A percentile compares a stretch with the other conserved stretches of the same genome.
phyloP scores from a whole-genome alignment of 306 rosid genomes.

The Prunus armeniaca region DNA sequence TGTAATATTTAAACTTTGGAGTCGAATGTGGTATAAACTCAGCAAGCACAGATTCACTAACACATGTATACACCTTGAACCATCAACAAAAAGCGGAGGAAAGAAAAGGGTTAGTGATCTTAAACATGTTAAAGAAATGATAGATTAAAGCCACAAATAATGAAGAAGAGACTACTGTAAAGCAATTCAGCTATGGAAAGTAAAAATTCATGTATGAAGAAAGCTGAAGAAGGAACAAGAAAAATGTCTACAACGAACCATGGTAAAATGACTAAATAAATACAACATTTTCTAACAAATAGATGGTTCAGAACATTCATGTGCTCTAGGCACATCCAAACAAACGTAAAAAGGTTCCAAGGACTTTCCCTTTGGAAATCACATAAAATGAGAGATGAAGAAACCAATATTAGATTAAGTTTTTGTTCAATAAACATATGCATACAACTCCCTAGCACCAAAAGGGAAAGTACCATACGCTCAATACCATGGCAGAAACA shows the following conservation, averaged over 20 bases:
- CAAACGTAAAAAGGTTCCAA: neutral
- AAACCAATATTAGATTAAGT: too few species aligned
- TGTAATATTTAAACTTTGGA: slow-evolving; percentile 62
- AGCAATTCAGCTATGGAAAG: neutral
- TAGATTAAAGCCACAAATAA: neutral
- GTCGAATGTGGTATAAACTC: slow-evolving; percentile 59
- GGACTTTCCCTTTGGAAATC: too few species aligned
- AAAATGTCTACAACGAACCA: neutral
- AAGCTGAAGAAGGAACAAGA: neutral
- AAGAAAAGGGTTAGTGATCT: slow-evolving; percentile 1
- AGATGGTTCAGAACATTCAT: neutral
- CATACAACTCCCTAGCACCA: too few species aligned
- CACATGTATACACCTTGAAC: slow-evolving; percentile 79
- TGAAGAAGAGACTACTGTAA: neutral
- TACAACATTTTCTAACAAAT: neutral
- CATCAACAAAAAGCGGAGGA: neutral
- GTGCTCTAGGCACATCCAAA: neutral
- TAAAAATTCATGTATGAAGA: neutral
- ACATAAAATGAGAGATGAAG: too few species aligned
- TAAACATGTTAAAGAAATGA: neutral
- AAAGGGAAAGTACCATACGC: too few species aligned
- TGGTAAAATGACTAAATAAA: neutral
- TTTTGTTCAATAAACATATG: too few species aligned
- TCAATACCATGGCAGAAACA: too few species aligned
- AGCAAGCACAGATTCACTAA: slow-evolving; percentile 59